phyloP scores from a whole-genome alignment of 1,284 basidiomycete genomes.

The Ustilago nuda region DNA sequence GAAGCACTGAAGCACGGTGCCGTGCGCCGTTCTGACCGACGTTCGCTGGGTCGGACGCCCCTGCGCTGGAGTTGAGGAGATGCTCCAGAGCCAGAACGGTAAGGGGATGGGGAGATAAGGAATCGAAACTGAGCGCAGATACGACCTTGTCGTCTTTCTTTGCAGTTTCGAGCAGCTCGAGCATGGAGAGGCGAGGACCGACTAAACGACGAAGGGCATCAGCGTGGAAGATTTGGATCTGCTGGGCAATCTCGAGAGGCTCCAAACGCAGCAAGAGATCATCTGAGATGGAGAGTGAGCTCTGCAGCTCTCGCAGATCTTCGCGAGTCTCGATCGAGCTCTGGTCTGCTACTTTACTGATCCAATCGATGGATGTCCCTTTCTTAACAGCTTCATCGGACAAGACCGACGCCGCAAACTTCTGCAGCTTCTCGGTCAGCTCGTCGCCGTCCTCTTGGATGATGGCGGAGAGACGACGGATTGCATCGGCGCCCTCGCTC shows the following conservation, averaged over 20 bases:
- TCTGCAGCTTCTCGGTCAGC: conserved; percentile 9
- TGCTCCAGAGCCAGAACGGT: conserved; percentile 61
- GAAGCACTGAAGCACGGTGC: conserved; percentile 59
- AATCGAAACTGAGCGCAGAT: conserved; percentile 61
- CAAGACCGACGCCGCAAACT: conserved; percentile 9
- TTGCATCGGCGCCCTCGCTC: not conserved
- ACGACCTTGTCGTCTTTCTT: conserved; percentile 14
- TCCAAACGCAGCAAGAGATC: conserved; percentile 56
- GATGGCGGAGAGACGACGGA: conserved; percentile 12
- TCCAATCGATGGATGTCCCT: conserved; percentile 30
- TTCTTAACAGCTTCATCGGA: not conserved
- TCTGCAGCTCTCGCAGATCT: conserved; percentile 32
- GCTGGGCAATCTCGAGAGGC: conserved; percentile 63
- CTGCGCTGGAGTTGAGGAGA: conserved; percentile 37
- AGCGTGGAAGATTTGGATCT: conserved; percentile 65
- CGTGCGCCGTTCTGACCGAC: conserved; percentile 38
- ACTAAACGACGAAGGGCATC: conserved; percentile 38
- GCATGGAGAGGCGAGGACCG: conserved; percentile 27
- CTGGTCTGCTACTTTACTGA: conserved; percentile 26
- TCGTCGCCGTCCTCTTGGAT: conserved; percentile 14
- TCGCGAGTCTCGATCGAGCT: conserved; percentile 15
- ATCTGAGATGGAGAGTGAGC: conserved; percentile 38
- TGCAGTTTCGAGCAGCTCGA: conserved; percentile 27
- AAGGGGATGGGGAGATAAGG: conserved; percentile 59
- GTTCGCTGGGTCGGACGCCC: conserved; percentile 23